phyloP scores from a whole-genome alignment of 2,329 filamentous ascomycete genomes.

The Chaetomium globosum region DNA sequence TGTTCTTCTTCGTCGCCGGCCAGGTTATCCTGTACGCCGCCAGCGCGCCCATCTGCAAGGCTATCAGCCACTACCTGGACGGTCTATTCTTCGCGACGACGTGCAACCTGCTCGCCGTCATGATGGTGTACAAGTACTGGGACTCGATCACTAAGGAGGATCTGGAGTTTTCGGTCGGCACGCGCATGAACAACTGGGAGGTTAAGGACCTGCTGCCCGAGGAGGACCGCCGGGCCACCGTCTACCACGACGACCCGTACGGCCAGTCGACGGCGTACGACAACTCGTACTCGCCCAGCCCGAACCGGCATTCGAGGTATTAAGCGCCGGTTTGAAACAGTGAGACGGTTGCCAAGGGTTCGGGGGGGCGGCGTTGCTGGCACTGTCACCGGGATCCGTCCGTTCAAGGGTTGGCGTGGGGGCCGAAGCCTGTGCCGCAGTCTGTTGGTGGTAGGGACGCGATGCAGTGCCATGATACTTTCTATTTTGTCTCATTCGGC shows the following conservation, averaged over 20 bases:
- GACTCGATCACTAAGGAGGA: constrained; percentile 98
- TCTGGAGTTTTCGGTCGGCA: constrained; percentile 95
- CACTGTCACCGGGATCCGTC: not conserved
- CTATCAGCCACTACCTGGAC: constrained; percentile 88
- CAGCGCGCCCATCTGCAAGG: constrained; percentile 79
- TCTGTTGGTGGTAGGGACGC: constrained; percentile 20
- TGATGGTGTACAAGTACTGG: constrained; percentile 99
- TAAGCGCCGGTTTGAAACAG: constrained; percentile 33
- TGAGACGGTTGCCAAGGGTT: not conserved
- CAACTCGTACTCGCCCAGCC: constrained; percentile 52
- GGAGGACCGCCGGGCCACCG: constrained; percentile 73
- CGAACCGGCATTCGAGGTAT: constrained; percentile 53
- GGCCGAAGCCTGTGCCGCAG: constrained; percentile 13
- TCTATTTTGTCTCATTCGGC: constrained; percentile 25
- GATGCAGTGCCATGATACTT: constrained; percentile 21
- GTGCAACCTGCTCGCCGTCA: constrained; percentile 90
- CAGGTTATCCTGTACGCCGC: constrained; percentile 93
- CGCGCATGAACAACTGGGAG: constrained; percentile 96
- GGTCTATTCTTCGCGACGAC: constrained; percentile 92
- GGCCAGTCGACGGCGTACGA: constrained; percentile 60
- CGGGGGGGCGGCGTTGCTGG: not conserved
- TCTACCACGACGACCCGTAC: constrained; percentile 71
- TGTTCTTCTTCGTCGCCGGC: constrained; percentile 87
- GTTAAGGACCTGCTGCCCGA: constrained; percentile 87
- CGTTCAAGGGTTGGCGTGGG: not conserved